Base-by-base conservation (phyloP, 805 yeast species). In the Wickerhamomyces sydowiorum region DNA sequence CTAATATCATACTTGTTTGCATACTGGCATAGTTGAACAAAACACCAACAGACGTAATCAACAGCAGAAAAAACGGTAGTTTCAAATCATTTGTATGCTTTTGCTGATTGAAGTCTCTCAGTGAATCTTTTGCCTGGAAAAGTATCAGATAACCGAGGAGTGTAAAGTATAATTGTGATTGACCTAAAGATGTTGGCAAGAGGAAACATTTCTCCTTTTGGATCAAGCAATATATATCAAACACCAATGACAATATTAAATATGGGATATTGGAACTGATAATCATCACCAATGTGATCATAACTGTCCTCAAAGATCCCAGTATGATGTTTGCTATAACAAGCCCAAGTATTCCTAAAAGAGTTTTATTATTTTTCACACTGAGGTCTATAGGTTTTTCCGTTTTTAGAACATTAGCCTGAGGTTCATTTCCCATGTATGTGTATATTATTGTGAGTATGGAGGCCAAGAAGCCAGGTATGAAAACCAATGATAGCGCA, bases 221-320 rank as follows among this genome's bases (percentile, higher is more conserved):
- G 32, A 45, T 49, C 4, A 48, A 13, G 2, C 23, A 17, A 14
- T 12, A 37, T 0, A 38, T n/a, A 27, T 53, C 61, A 37, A 55
- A 46, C 5, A 25, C 17, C n/a, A 54, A 13, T 3, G 53, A 43
- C 0, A 33, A 12, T 1, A 38, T 4, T 1, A 49, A 7, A 38
- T 42, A 50, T 1, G 51, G 49, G 9, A 30, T 8, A 32, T 46
- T 29, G 6, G 43, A 40, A 34, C 46, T 53, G 29, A 51, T 50
- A 4, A 50, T 43, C 22, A 57, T 38, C 4, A 53, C 52, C 13
- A 53, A 12, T 8, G 54, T 42, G 3, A 57, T 13, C 21, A 43
- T 40, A 3, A 49, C 54, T 0, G 59, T 49, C 41, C 60, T 48
- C 4, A 55, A 43, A 6, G 59, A 49, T 0, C 60, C 61, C 13